These are phyloP conservation scores for Casaregolazyma lundiana DNA, from an alignment of 1,139 yeast species.

Conservation along the genomic window DNA sequence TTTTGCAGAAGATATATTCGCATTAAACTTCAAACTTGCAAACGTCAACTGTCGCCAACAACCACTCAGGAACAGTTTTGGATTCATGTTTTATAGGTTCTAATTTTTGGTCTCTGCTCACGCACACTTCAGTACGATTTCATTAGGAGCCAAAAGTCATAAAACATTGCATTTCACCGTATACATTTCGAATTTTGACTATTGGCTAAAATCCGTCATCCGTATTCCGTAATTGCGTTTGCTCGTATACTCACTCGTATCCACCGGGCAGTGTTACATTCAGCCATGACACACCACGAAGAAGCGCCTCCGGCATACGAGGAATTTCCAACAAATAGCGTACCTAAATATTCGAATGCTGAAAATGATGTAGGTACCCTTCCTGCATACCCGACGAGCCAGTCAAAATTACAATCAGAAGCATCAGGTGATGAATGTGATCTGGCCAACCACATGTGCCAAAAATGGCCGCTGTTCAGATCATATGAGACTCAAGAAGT, in stretches of 20 bases:
- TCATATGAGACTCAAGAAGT: constrained; percentile 8
- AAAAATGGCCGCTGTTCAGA: constrained; percentile 15
- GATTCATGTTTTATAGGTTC: too few species aligned
- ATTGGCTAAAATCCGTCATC: too few species aligned
- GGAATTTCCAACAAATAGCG: constrained; percentile 6
- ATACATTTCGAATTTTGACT: too few species aligned
- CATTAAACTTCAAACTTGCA: too few species aligned
- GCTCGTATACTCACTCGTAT: not conserved
- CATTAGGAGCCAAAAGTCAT: too few species aligned
- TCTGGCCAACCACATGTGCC: constrained; percentile 22
- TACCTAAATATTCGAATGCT: not conserved
- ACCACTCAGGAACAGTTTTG: too few species aligned
- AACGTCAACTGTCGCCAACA: too few species aligned
- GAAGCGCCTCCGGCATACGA: constrained; percentile 10
- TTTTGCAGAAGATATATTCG: too few species aligned
- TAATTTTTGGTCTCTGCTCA: too few species aligned
- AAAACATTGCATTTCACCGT: too few species aligned
- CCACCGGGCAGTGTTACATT: not conserved
- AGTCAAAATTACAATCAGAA: constrained; percentile 18
- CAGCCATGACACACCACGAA: not conserved
- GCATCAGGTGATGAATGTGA: constrained; percentile 24
- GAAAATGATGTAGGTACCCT: constrained; percentile 5
- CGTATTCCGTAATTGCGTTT: too few species aligned
- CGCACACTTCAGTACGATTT: too few species aligned
- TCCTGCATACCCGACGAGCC: constrained; percentile 13